These are phyloP conservation scores for Plantago lanceolata DNA, from an alignment of 305 asterid species.

Conservation along the genomic window DNA sequence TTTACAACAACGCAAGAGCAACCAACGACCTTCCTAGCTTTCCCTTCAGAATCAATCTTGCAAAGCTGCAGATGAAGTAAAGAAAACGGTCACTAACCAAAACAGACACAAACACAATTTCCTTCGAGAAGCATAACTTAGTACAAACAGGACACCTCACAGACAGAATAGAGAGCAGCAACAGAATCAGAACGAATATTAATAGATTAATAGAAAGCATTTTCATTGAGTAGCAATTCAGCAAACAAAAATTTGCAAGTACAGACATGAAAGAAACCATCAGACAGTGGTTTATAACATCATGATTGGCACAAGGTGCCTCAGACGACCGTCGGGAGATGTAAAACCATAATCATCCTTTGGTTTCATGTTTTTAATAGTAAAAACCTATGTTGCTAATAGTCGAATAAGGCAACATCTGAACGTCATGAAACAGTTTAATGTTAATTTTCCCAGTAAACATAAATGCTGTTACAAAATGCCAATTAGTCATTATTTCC, in stretches of 20 bases:
- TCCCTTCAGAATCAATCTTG: conserved; percentile 61
- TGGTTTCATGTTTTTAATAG: conserved; percentile 18
- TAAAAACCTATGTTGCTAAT: background rate
- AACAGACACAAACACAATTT: background rate
- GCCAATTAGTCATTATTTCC: no score
- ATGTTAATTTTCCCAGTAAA: no score
- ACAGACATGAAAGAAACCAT: conserved; percentile 26
- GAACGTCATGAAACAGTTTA: no score
- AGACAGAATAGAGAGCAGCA: background rate
- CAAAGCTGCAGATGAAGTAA: conserved; percentile 40
- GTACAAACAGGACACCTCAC: no score
- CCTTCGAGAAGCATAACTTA: no score
- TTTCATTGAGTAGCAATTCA: background rate
- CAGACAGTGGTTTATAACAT: conserved; percentile 46
- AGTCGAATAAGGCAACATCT: no score
- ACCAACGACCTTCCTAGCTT: conserved; percentile 67
- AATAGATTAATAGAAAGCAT: no score
- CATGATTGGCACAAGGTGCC: conserved; percentile 35
- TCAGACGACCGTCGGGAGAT: conserved; percentile 63
- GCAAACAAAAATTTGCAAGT: background rate
- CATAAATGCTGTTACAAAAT: no score
- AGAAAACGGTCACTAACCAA: background rate
- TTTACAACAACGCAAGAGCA: conserved; percentile 57
- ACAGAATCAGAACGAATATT: background rate
- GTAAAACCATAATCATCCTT: conserved; percentile 45